Evolutionary conservation across 805 yeast genomes (phyloP).

Genomic region (Ascoidea rubescens): DNA sequence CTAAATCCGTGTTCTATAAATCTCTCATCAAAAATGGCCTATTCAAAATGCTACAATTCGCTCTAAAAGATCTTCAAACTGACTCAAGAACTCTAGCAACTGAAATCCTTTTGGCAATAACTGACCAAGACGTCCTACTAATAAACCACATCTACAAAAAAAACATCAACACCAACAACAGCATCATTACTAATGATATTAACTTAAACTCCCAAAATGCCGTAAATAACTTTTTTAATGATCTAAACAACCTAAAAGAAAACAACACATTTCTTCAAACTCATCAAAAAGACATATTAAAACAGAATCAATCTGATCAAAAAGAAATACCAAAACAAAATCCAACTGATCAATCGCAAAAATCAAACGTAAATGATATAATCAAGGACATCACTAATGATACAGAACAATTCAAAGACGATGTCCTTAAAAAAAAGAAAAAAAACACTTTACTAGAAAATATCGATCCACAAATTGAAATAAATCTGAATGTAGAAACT

Average conservation of each 20-base stretch:
- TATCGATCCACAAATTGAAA: too few species aligned
- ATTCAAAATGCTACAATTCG: conserved; percentile 55
- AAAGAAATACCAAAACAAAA: too few species aligned
- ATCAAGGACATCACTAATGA: too few species aligned
- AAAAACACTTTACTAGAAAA: neutral
- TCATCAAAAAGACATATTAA: neutral
- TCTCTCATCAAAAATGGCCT: conserved; percentile 55
- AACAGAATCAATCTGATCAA: neutral
- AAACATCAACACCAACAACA: neutral
- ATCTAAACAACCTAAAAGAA: conserved; percentile 3
- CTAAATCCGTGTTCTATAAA: conserved; percentile 51
- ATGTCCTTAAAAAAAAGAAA: neutral
- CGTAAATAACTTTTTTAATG: conserved; percentile 2
- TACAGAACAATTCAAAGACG: too few species aligned
- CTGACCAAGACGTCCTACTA: conserved; percentile 69
- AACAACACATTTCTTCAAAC: conserved; percentile 1
- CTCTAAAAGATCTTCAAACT: conserved; percentile 37
- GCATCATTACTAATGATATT: conserved; percentile 2
- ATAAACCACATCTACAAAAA: conserved; percentile 21
- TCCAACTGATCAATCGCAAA: too few species aligned
- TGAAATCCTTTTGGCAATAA: conserved; percentile 64
- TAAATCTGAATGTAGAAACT: neutral
- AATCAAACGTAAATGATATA: too few species aligned
- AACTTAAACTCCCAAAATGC: conserved; percentile 3
- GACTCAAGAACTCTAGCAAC: conserved; percentile 57